A percentile compares a stretch with the other conserved stretches of the same genome.
These are phyloP conservation scores for Lasiodiplodia theobromae DNA, from an alignment of 2,329 filamentous ascomycete genomes.

Conservation along the genomic window DNA sequence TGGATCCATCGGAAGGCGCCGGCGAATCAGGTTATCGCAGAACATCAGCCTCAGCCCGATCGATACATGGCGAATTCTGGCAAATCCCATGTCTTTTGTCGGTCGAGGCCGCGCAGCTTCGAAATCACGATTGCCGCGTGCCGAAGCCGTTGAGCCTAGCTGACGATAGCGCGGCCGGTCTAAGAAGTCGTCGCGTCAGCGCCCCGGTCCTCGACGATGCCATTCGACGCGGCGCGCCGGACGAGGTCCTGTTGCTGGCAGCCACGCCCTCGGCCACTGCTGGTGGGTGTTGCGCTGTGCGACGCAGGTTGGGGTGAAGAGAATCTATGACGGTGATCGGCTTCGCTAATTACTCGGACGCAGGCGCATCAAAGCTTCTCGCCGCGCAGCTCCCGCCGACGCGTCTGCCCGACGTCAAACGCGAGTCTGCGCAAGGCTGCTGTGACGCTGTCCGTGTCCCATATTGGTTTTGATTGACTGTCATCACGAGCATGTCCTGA, in stretches of 20 bases:
- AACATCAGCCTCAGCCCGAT: not conserved
- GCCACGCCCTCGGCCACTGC: slow-evolving; percentile 1
- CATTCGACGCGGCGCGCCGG: not conserved
- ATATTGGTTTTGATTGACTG: slow-evolving; percentile 7
- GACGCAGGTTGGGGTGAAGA: not conserved
- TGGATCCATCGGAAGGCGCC: not conserved
- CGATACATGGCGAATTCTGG: not conserved
- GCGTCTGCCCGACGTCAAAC: slow-evolving; percentile 1
- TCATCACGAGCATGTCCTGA: not conserved
- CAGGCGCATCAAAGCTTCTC: slow-evolving; percentile 9
- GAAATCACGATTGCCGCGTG: slow-evolving; percentile 1
- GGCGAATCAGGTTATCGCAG: slow-evolving; percentile 1
- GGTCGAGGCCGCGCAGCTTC: slow-evolving; percentile 3
- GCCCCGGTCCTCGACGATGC: not conserved
- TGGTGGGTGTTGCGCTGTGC: not conserved
- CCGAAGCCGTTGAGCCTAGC: not conserved
- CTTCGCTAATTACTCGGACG: slow-evolving; percentile 16
- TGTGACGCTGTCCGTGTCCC: slow-evolving; percentile 1
- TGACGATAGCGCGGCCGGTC: not conserved
- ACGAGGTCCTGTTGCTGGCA: not conserved
- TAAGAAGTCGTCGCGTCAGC: not conserved
- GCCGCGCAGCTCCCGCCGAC: not conserved
- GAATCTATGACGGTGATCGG: slow-evolving; percentile 25
- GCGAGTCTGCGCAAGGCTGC: not conserved
- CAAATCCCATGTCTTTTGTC: slow-evolving; percentile 11